These are phyloP conservation scores for Botrytis pseudocinerea DNA, from an alignment of 2,329 filamentous ascomycete species.

Conservation along the genomic window DNA sequence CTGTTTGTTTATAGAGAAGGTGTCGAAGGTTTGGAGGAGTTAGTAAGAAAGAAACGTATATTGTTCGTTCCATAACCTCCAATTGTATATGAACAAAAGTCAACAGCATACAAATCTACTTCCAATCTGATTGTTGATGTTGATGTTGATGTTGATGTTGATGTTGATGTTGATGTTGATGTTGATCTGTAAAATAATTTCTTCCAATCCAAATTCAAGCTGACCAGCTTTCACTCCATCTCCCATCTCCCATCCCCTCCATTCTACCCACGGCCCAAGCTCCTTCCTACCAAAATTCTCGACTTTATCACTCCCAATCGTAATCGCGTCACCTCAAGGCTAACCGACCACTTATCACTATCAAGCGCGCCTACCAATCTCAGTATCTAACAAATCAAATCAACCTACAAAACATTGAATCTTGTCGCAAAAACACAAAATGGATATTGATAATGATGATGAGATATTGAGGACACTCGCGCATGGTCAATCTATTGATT, in stretches of 20 bases:
- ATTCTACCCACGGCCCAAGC: background rate
- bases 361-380: slow-evolving; percentile 6
- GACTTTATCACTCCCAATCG: background rate
- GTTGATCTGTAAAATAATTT: background rate
- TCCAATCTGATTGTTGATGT: background rate
- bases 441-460: slow-evolving; percentile 58
- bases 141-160: background rate
- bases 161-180: background rate
- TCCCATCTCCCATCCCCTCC: background rate
- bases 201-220: background rate
- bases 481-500: slow-evolving; percentile 54
- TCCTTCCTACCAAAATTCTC: slow-evolving; percentile 1
- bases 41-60: background rate
- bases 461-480: slow-evolving; percentile 46
- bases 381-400: background rate
- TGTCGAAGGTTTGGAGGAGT: background rate
- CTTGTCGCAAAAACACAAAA: slow-evolving; percentile 42
- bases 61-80: background rate
- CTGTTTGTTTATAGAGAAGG: background rate
- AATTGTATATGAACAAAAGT: background rate
- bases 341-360: slow-evolving; percentile 10
- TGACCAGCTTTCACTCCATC: background rate
- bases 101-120: background rate
- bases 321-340: slow-evolving; percentile 7
- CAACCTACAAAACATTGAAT: slow-evolving; percentile 24